Evolutionary conservation across 1,139 yeast species (phyloP).

Genomic region (Geotrichum australiense): DNA sequence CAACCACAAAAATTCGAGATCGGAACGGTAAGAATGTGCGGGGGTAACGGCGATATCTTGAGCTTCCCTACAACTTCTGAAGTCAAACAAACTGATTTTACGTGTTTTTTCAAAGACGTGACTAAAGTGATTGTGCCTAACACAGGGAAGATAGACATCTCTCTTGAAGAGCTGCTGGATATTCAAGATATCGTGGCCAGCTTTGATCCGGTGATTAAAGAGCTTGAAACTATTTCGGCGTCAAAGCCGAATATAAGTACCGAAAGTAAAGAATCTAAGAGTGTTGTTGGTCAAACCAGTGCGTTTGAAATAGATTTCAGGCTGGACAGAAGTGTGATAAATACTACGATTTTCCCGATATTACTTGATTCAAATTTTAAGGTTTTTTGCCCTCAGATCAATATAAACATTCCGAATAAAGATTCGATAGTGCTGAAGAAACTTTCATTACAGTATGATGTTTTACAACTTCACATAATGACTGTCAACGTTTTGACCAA

Average conservation of each 20-base stretch:
- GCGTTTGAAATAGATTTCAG: constrained; percentile 18
- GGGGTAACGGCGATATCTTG: constrained; percentile 1
- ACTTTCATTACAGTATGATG: constrained; percentile 6
- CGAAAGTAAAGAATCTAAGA: too few relatives aligned
- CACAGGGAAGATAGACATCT: constrained; percentile 17
- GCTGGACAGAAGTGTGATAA: constrained; percentile 17
- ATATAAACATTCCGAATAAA: neutral
- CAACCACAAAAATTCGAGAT: constrained; percentile 5
- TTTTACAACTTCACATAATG: constrained; percentile 7
- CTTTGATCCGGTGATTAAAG: constrained; percentile 8
- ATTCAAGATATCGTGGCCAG: constrained; percentile 13
- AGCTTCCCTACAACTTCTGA: constrained; percentile 3
- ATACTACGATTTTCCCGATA: constrained; percentile 22
- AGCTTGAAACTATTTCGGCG: neutral
- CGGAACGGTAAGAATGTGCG: neutral
- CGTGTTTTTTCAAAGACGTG: constrained; percentile 6
- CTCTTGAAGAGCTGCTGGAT: constrained; percentile 17
- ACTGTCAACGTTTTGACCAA: constrained; percentile 7
- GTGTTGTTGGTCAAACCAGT: constrained; percentile 20
- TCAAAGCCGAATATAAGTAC: neutral
- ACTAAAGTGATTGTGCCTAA: constrained; percentile 23
- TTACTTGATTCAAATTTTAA: constrained; percentile 18
- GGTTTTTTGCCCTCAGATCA: constrained; percentile 10
- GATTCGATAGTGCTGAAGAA: constrained; percentile 4
- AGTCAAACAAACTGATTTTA: constrained; percentile 8